phyloP scores from a whole-genome alignment of 225 moss, liverwort and hornwort genomes.

The Thuidium tamariscinum region DNA sequence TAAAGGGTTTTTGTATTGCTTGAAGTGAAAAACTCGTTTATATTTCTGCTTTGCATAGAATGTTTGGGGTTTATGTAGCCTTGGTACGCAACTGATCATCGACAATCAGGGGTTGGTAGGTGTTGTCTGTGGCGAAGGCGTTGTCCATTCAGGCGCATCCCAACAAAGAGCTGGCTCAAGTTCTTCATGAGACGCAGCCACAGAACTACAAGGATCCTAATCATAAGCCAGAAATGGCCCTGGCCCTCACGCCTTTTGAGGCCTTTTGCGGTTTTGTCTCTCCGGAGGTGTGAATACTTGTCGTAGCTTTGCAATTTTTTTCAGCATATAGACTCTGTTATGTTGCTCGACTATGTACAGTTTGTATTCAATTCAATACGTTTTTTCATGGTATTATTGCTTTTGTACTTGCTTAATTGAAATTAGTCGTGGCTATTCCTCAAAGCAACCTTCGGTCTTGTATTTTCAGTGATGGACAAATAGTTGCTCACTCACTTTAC shows the following conservation, averaged over 20 bases:
- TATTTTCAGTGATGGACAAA: background rate
- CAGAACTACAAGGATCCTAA: slow-evolving; percentile 89
- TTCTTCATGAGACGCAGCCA: slow-evolving; percentile 28
- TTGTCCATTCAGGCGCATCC: slow-evolving; percentile 96
- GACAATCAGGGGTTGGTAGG: slow-evolving; percentile 26
- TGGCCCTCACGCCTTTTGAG: slow-evolving; percentile 79
- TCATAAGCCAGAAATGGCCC: slow-evolving; percentile 97
- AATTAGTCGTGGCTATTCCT: background rate
- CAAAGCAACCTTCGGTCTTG: background rate
- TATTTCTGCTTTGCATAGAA: background rate
- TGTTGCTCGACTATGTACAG: background rate
- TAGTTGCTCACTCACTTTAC: background rate
- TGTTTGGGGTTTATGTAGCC: background rate
- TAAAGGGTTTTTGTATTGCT: background rate
- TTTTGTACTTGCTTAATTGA: background rate
- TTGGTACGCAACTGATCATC: slow-evolving; percentile 8
- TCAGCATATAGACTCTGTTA: background rate
- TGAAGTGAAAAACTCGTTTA: background rate
- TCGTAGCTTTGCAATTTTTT: background rate
- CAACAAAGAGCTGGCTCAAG: slow-evolving; percentile 59
- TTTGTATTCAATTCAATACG: background rate
- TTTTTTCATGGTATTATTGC: background rate
- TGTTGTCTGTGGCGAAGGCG: slow-evolving; percentile 85
- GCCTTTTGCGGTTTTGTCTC: slow-evolving; percentile 76
- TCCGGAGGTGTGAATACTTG: slow-evolving; percentile 19